Base-by-base conservation (phyloP, 2,329 filamentous ascomycete genomes). In the Talaromyces atroroseus region DNA sequence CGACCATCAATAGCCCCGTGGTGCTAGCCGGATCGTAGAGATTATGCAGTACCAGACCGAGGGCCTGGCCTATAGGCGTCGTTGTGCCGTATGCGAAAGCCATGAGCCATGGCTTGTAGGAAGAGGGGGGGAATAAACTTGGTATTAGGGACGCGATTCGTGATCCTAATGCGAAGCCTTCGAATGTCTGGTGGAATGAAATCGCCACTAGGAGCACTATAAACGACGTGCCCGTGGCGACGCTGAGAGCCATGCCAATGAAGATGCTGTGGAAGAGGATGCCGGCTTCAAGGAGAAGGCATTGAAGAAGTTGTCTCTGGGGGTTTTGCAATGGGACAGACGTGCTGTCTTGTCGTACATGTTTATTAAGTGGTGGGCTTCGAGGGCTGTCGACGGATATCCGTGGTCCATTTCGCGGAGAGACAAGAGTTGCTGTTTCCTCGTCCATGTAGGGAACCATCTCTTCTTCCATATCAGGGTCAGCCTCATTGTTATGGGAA, bases 201-300 rank as follows among this genome's bases (percentile, higher is more conserved):
- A 94, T 91, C 50, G 89, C 89, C 29, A 92, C 79, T 0, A 94
- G 77, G 61, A 94, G 88, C 12, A 92, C 87, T 44, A 90, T 77
- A 66, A 94, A 94, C 1, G 87, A 84, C 0, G 88, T 86, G 0
- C 89, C 89, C 0, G 88, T 90, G 0, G 89, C 86, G 0, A 94
- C 89, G 0, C 87, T 90, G 29, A 94, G 80, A 3, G 89, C 88
- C 88, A 92, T 92, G 60, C 89, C 89, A 64, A 94, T 92, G 66
- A 94, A 94, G 54, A 94, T 80, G 66, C 85, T 89, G 75, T 94
- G 89, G 68, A 92, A 92, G 16, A 94, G 79, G 59, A 94, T 92
- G 20, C 89, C 89, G 0, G 88, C 88, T 72, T 92, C 89, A 2
- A 94, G 81, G 23, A 94, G 79, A 47, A 92, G 76, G 63, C 89